phyloP scores from a whole-genome alignment of 2,329 filamentous ascomycete genomes.

The Hymenoscyphus occultus region DNA sequence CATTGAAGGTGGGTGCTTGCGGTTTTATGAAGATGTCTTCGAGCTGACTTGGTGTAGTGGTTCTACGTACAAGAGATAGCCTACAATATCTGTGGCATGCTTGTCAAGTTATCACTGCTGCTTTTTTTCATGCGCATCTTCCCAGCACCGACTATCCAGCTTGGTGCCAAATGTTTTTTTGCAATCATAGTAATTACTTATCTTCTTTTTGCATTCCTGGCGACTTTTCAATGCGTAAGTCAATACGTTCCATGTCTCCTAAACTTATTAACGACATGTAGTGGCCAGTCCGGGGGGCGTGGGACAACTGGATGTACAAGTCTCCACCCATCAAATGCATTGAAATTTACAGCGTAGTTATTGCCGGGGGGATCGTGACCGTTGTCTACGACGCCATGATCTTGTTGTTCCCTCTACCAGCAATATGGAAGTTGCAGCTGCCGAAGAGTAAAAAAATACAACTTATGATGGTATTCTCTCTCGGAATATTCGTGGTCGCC shows the following conservation, averaged over 20 bases:
- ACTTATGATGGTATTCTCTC: constrained; percentile 16
- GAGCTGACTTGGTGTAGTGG: neutral
- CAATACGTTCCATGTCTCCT: neutral
- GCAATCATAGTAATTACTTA: constrained; percentile 11
- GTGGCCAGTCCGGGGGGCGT: constrained; percentile 13
- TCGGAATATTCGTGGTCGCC: constrained; percentile 19
- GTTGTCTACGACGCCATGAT: constrained; percentile 16
- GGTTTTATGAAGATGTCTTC: neutral
- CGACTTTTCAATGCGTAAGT: constrained; percentile 19
- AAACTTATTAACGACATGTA: neutral
- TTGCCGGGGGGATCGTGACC: constrained; percentile 12
- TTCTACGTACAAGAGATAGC: constrained; percentile 16
- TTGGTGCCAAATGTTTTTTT: neutral
- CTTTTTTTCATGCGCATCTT: constrained; percentile 21
- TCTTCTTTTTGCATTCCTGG: constrained; percentile 9
- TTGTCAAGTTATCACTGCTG: constrained; percentile 17
- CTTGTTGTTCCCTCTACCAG: constrained; percentile 16
- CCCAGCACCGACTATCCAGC: constrained; percentile 1
- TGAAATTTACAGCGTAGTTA: constrained; percentile 8
- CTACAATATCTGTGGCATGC: constrained; percentile 14
- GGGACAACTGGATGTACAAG: constrained; percentile 22
- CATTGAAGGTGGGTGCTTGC: neutral
- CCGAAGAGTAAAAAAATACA: constrained; percentile 9
- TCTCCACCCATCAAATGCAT: constrained; percentile 15
- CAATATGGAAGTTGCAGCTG: constrained; percentile 13